A percentile compares a stretch with the other conserved stretches of the same genome.
phyloP scores from a whole-genome alignment of 1,139 yeast species.

The Magnusiomyces suaveolens region DNA sequence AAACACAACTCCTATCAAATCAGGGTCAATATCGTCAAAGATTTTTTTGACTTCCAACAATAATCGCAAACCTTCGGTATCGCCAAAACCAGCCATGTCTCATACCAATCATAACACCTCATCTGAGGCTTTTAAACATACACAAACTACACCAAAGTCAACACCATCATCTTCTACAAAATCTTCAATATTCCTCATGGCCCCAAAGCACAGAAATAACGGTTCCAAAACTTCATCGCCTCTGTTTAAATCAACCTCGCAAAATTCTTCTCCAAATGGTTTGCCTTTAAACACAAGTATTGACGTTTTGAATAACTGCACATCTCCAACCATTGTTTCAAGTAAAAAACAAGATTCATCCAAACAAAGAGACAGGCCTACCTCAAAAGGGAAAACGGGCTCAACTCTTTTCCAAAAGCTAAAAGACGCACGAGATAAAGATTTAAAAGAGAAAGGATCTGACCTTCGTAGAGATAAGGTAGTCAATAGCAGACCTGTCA shows the following conservation, averaged over 20 bases:
- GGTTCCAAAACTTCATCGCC: neutral
- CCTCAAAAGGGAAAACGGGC: neutral
- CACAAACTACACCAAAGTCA: neutral
- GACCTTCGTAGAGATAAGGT: slow-evolving; percentile 1
- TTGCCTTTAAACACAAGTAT: neutral
- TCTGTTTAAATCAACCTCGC: neutral
- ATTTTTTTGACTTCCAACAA: neutral
- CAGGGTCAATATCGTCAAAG: neutral
- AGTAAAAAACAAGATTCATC: neutral
- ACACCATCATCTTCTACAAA: neutral
- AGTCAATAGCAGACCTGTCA: neutral
- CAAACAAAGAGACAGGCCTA: neutral
- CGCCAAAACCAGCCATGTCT: neutral
- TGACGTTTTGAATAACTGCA: neutral
- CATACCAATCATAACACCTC: no score
- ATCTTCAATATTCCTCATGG: slow-evolving; percentile 2
- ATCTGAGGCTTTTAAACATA: no score
- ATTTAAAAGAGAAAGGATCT: slow-evolving; percentile 1
- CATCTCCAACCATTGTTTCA: slow-evolving; percentile 1
- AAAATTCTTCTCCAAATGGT: neutral
- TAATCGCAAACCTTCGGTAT: neutral
- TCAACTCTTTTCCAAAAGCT: neutral
- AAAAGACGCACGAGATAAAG: neutral
- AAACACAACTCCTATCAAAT: neutral
- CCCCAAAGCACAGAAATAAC: neutral